Conservation (phyloP, 2,329 filamentous ascomycete genomes). For the Xylariaceae sp. region DNA sequence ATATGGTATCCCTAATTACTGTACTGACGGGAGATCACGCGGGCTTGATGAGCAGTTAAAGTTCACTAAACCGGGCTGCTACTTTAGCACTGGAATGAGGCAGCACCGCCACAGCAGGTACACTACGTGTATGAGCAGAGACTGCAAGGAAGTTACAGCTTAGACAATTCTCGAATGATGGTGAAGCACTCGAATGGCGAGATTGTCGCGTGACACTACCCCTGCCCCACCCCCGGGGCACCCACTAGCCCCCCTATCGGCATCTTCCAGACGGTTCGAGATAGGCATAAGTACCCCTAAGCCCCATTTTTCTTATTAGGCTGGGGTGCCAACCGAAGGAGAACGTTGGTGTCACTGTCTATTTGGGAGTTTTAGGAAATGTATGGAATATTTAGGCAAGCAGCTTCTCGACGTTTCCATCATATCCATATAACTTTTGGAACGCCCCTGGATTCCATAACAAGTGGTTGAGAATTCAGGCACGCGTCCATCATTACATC, state of each 20-base stretch:
- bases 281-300: not conserved
- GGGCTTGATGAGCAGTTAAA: no score
- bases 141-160: not conserved
- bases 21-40: no score
- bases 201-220: constrained; percentile 29
- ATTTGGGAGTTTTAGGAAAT: no score
- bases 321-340: not conserved
- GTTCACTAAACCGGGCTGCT: no score
- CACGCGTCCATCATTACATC: not conserved
- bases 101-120: not conserved
- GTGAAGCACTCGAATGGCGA: constrained; percentile 25
- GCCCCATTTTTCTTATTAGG: not conserved
- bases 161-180: constrained; percentile 14
- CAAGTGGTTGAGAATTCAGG: not conserved
- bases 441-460: no score
- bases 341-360: not conserved
- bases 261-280: not conserved
- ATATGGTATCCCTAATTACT: no score
- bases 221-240: not conserved
- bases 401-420: no score
- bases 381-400: no score
- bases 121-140: constrained; percentile 2
- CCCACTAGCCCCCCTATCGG: not conserved
- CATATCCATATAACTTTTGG: no score
- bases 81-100: no score